Evolutionary conservation across 371 early-diverging fungal species (phyloP).

Genomic region (Polyrhizophydium stewartii): DNA sequence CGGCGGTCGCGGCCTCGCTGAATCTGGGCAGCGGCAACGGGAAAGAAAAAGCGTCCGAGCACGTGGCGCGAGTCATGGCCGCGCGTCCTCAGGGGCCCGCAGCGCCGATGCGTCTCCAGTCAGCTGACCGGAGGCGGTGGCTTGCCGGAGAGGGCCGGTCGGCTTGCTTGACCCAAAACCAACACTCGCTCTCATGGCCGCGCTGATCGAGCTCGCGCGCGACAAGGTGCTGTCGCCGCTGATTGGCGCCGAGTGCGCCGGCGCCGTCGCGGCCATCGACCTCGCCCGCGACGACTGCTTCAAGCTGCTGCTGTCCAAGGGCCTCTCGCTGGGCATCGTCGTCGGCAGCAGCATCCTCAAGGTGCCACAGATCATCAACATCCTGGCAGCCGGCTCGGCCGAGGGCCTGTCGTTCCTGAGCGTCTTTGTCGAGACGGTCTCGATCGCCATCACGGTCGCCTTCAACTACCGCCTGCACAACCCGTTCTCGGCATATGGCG

Average conservation of each 20-base stretch:
- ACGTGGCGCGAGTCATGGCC: no score
- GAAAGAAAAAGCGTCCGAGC: no score
- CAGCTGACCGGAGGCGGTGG: no score
- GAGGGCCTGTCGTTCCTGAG: constrained; percentile 76
- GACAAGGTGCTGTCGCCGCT: constrained; percentile 19
- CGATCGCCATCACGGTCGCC: constrained; percentile 69
- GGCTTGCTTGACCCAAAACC: no score
- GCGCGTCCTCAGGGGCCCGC: no score
- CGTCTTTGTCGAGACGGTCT: constrained; percentile 78
- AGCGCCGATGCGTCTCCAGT: no score
- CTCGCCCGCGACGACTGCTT: constrained; percentile 52
- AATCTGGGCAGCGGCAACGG: no score
- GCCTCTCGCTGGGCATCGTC: constrained; percentile 87
- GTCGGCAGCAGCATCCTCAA: constrained; percentile 86
- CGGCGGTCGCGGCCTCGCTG: no score
- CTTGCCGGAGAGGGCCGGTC: no score
- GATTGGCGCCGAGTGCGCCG: constrained; percentile 22
- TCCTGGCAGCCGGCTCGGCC: constrained; percentile 65
- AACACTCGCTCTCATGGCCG: no score
- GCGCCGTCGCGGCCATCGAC: constrained; percentile 19
- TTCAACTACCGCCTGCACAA: constrained; percentile 79
- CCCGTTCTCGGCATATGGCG: constrained; percentile 84
- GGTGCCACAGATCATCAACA: constrained; percentile 93
- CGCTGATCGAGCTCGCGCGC: no score
- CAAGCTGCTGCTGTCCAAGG: constrained; percentile 81